phyloP scores from a whole-genome alignment of 2,329 filamentous ascomycete species.

The Zalaria sp. region DNA sequence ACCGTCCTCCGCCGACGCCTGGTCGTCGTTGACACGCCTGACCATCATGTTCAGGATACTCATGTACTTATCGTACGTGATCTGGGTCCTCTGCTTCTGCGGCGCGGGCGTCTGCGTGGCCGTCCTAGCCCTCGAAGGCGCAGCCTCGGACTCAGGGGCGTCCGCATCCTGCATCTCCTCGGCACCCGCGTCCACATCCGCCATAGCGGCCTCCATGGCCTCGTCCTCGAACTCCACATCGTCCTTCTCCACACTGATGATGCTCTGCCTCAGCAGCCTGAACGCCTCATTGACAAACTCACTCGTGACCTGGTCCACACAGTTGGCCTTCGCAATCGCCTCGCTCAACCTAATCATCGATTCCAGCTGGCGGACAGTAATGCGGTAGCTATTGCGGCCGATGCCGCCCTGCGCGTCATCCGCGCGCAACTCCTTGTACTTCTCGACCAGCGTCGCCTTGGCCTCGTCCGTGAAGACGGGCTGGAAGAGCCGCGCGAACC shows the following conservation, averaged over 20 bases:
- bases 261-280: conserved; percentile 80
- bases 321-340: conserved; percentile 97
- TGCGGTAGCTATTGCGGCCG: conserved; percentile 89
- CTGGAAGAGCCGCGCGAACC: conserved; percentile 87
- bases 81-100: conserved; percentile 52
- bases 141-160: conserved; percentile 35
- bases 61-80: conserved; percentile 92
- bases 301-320: conserved; percentile 74
- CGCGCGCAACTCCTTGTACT: conserved; percentile 87
- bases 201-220: conserved; percentile 35
- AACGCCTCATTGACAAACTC: conserved; percentile 86
- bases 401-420: conserved; percentile 91
- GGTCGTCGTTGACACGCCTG: conserved; percentile 69
- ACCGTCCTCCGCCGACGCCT: conserved; percentile 61
- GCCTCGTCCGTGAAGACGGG: conserved; percentile 85
- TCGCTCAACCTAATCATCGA: conserved; percentile 90
- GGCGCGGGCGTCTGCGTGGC: conserved; percentile 27
- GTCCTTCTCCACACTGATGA: conserved; percentile 95
- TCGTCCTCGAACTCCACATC: conserved; percentile 89
- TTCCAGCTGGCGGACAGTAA: conserved; percentile 91
- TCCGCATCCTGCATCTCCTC: conserved; percentile 27
- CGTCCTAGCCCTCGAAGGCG: conserved; percentile 25
- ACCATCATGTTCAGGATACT: conserved; percentile 79
- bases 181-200: conserved; percentile 32
- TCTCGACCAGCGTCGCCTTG: conserved; percentile 69